Base-by-base conservation (phyloP, 2,329 filamentous ascomycete species). In the Alternaria dauci region DNA sequence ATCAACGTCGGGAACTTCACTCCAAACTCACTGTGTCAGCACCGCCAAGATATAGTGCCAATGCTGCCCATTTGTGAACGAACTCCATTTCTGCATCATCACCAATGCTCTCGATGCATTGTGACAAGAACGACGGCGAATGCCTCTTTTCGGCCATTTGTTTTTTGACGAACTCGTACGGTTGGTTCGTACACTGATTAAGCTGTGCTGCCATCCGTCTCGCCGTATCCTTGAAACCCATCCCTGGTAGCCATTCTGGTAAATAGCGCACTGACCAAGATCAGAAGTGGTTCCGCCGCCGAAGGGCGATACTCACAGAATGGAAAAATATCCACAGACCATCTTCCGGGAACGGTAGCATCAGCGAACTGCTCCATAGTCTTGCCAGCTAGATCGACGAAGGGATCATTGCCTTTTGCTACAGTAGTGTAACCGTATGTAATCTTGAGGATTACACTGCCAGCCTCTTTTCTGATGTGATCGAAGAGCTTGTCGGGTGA, bases 301-400 rank as follows among this genome's bases (percentile, higher is more conserved):
- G 11, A 11, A 18, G 2, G 14, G 34, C 50, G 8, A 18, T 12
- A 71, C 69, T 76, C 69, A 74, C 81, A 58, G 39, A 76, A 76
- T 4, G 83, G 83, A 1, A 85, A 61, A 0, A 81, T 69, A 55
- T 85, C 83, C 5, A 85, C 82, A 8, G 78, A 61, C 78, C 79
- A 85, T 8, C 70, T 75, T 7, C 82, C 81, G 1, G 82, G 81
- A 4, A 80, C 73, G 12, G 70, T 74, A 5, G 80, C 78, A 23
- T 78, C 67, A 2, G 76, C 70, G 52, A 85, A 82, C 6, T 81
- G 58, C 0, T 71, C 71, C 67, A 85, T 75, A 2, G 79, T 76
- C 25, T 75, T 62, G 3, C 78, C 77, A 0, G 78, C 78, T 9
- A 84, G 59, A 26, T 81, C 73, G 4, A 85, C 77, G 2, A 85